A percentile compares a stretch with the other conserved stretches of the same genome.
These are phyloP conservation scores for Picea mariana DNA, from an alignment of 83 land plant genomes.

Conservation along the genomic window DNA sequence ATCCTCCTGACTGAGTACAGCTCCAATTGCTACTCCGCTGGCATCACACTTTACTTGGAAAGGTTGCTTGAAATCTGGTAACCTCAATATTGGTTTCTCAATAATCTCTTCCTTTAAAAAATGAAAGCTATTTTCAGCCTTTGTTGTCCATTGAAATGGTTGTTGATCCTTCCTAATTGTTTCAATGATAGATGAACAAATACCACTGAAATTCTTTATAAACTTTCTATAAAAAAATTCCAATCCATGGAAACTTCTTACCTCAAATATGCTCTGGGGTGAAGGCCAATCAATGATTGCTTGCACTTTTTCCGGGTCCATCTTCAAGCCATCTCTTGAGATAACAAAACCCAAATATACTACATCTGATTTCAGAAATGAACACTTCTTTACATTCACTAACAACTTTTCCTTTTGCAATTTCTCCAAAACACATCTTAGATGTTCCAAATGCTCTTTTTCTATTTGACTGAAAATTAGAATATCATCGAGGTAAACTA, in stretches of 20 bases:
- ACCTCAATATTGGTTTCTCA: too few species aligned
- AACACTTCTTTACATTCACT: not conserved
- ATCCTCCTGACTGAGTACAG: not conserved
- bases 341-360: not conserved
- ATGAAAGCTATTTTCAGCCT: too few species aligned
- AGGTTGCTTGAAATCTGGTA: too few species aligned
- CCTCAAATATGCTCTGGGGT: not conserved
- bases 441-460: not conserved
- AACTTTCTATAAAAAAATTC: not conserved
- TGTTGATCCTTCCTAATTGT: not conserved
- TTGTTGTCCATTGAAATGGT: not conserved
- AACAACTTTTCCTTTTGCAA: not conserved
- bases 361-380: not conserved
- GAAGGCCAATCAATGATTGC: not conserved
- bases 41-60: conserved; percentile 26
- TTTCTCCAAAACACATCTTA: not conserved
- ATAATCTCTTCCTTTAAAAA: too few species aligned
- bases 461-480: not conserved
- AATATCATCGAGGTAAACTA: not conserved
- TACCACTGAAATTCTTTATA: not conserved
- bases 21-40: conserved; percentile 21
- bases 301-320: not conserved
- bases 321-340: not conserved
- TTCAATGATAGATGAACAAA: not conserved
- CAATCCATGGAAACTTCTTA: not conserved